phyloP scores from a whole-genome alignment of 176 grass and related monocot genomes.

The Triticum turgidum region DNA sequence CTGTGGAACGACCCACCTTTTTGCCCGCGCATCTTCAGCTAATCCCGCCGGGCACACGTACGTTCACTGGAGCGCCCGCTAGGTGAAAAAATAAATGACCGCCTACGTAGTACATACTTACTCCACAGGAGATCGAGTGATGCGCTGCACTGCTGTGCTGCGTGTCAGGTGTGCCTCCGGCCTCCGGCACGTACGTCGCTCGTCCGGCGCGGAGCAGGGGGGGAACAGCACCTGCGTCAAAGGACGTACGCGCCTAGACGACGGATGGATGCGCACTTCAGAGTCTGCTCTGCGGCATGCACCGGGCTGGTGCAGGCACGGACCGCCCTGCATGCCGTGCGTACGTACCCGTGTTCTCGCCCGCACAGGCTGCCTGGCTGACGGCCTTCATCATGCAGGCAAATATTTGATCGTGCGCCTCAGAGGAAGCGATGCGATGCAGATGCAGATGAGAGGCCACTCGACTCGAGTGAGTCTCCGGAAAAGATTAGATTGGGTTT shows the following conservation, averaged over 20 bases:
- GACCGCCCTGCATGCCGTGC: background rate
- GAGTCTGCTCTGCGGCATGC: background rate
- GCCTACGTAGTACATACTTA: too few relatives aligned
- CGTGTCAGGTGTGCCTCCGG: background rate
- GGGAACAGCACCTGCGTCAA: conserved; percentile 10
- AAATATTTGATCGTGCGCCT: background rate
- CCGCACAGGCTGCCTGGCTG: background rate
- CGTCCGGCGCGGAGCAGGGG: background rate
- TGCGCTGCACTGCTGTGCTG: background rate
- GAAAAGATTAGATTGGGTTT: background rate
- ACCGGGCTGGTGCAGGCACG: background rate
- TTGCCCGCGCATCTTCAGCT: background rate
- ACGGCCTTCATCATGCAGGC: background rate
- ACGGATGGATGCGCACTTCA: background rate
- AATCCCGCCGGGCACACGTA: too few relatives aligned
- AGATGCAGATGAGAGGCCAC: background rate
- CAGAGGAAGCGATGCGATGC: background rate
- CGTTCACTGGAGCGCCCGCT: too few relatives aligned
- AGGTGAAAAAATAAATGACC: too few relatives aligned
- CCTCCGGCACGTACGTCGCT: background rate
- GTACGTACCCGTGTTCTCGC: background rate
- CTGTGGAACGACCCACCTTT: background rate
- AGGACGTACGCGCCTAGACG: background rate
- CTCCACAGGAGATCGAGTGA: too few relatives aligned
- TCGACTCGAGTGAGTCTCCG: background rate